phyloP scores from a whole-genome alignment of 352 stramenopile species.

The Globisporangium cystogenes region DNA sequence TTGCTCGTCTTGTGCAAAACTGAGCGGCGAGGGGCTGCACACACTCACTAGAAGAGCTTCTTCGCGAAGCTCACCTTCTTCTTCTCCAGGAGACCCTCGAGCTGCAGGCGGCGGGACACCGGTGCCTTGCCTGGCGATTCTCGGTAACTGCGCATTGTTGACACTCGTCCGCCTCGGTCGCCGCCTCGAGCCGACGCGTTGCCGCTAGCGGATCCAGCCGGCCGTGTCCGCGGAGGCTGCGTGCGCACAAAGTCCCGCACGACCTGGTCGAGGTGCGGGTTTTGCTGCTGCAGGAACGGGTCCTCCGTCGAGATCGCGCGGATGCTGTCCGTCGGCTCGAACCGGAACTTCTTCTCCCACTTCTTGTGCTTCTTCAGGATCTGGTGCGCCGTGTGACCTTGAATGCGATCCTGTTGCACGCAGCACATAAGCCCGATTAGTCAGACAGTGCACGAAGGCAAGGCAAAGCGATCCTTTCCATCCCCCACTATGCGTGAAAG shows the following conservation, averaged over 20 bases:
- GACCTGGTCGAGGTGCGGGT: conserved; percentile 45
- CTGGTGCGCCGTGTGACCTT: conserved; percentile 64
- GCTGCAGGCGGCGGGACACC: neutral
- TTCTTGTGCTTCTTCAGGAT: conserved; percentile 88
- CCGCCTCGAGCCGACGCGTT: neutral
- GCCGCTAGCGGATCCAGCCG: neutral
- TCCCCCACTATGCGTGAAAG: no score
- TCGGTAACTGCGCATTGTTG: conserved; percentile 12
- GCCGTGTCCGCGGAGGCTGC: conserved; percentile 17
- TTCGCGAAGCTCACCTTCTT: conserved; percentile 4
- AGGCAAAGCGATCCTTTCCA: no score
- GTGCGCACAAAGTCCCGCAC: conserved; percentile 45
- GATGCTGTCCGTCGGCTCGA: conserved; percentile 40
- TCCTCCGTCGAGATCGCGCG: conserved; percentile 49
- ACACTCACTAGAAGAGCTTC: conserved; percentile 9
- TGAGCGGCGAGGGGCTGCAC: neutral
- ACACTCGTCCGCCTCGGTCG: conserved; percentile 3
- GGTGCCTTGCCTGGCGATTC: conserved; percentile 3
- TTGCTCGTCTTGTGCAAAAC: neutral
- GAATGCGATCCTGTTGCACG: conserved; percentile 63
- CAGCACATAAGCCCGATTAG: neutral
- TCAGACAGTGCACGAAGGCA: no score
- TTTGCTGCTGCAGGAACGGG: conserved; percentile 60
- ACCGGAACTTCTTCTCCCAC: conserved; percentile 80
- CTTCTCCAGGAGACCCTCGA: conserved; percentile 7